Evolutionary conservation across 768 basidiomycete genomes (phyloP).

Genomic region (Leccinum variicolor): DNA sequence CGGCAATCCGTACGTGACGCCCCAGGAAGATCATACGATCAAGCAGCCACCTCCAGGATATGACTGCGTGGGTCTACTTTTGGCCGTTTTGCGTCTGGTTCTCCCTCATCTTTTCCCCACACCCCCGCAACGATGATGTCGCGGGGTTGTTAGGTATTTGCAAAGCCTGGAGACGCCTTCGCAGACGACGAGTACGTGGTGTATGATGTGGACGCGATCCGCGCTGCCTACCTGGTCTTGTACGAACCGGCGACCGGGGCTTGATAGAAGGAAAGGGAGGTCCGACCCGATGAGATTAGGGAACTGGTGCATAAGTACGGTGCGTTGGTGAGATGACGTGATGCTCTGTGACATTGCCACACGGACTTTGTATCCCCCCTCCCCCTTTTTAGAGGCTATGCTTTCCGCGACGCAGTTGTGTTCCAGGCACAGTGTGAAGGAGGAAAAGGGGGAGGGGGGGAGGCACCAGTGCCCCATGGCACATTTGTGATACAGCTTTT

Average conservation of each 20-base stretch:
- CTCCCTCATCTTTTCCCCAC: background rate
- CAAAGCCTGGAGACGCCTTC: conserved; percentile 10
- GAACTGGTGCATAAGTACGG: background rate
- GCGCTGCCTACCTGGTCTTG: conserved; percentile 23
- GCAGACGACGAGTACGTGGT: conserved; percentile 24
- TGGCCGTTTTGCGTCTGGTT: no score
- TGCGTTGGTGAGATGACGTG: background rate
- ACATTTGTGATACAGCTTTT: background rate
- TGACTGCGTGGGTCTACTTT: conserved; percentile 19
- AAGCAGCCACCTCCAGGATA: conserved; percentile 14
- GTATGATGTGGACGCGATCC: conserved; percentile 24
- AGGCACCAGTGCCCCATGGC: no score
- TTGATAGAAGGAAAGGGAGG: background rate
- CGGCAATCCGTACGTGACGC: conserved; percentile 6
- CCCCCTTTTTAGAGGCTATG: background rate
- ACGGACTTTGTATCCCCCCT: background rate
- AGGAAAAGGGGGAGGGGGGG: no score
- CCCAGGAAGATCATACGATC: conserved; percentile 10
- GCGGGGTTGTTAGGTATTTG: conserved; percentile 12
- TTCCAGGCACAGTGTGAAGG: background rate
- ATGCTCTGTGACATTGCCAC: background rate
- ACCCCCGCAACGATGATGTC: background rate
- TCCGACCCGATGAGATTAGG: background rate
- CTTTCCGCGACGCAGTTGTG: background rate
- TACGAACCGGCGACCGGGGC: conserved; percentile 5